Evolutionary conservation across 352 stramenopile species (phyloP), one percentile per base, ranked within the genome.

Genomic region (Pythium monospermum): DNA sequence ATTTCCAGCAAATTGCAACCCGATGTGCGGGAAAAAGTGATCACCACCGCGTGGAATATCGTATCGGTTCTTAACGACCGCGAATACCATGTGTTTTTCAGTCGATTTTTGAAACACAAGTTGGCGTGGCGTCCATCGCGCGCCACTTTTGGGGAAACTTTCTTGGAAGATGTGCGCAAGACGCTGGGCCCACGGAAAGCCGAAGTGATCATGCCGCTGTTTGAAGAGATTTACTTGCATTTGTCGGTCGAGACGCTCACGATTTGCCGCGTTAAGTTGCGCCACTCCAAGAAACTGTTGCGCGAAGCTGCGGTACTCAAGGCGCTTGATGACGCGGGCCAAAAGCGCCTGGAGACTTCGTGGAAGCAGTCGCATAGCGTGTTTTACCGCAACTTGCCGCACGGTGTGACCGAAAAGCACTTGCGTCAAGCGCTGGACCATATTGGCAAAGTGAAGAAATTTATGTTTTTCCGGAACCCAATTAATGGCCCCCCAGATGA

Each of bases 21-120:
- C 1, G 73, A 83, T 12, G 55, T 85, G 60, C 81, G 81, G 25
- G 76, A 91, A 36, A 82, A 85, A 54, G 79, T 94, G 28, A 76
- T 91, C 49, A 91, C 83, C 27, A 73, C 75, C 22, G 83, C 83
- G 37, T 90, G 81, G 76, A 94, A 94, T 59, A 87, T 94, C 39
- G 81, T 89, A 22, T 85, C 76, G 21, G 70, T 94, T 53, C 64
- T 94, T 16, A 73, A 91, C 46, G 81, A 94, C 53, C 79, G 78
- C 38, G 72, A 87, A 69, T 92, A 92, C 57, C 83, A 94, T 59
- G 80, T 88, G 50, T 94, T 94, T 58, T 94, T 90, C 60, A 85
- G 71, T 37, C 83, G 83, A 26, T 90, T 91, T 61, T 68, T 94
- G 30, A 85, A 87, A 63, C 84, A 94, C 69, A 94, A 94, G 57